Percentiles rank a stretch among this genome's conserved stretches.
Conservation (phyloP, 1,284 basidiomycete genomes). For the Melampsora abietis-canadensis region DNA sequence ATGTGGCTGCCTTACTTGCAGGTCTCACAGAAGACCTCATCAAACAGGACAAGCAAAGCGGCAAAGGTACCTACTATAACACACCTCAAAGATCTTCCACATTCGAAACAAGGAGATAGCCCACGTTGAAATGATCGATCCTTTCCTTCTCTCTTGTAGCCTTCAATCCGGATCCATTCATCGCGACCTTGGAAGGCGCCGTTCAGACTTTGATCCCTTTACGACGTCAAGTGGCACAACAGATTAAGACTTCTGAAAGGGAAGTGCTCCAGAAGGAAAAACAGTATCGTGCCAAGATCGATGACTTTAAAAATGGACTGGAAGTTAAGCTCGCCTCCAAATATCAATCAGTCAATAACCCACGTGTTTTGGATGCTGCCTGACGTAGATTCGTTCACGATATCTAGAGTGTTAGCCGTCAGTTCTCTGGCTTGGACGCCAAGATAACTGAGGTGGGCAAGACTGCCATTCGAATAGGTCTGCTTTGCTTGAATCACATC, state of each 20-base stretch:
- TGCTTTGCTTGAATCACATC: constrained; percentile 45
- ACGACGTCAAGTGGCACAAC: constrained; percentile 14
- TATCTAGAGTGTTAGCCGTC: constrained; percentile 34
- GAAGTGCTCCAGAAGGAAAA: constrained; percentile 41
- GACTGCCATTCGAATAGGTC: constrained; percentile 89
- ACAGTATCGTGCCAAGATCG: constrained; percentile 37
- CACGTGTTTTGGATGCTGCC: not conserved
- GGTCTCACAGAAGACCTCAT: constrained; percentile 40
- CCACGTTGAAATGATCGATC: constrained; percentile 4
- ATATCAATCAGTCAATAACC: not conserved
- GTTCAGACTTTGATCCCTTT: constrained; percentile 40
- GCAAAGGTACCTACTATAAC: constrained; percentile 28
- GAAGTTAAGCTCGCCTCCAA: constrained; percentile 16
- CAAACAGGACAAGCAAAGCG: constrained; percentile 39
- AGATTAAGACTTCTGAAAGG: constrained; percentile 35
- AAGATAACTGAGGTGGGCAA: constrained; percentile 87
- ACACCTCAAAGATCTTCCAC: constrained; percentile 1
- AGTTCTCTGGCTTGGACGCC: constrained; percentile 42
- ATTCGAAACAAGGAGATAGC: not conserved
- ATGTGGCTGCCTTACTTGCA: constrained; percentile 33
- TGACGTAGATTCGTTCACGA: not conserved
- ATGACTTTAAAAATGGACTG: constrained; percentile 40
- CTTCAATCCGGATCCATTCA: constrained; percentile 44
- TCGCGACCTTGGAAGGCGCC: constrained; percentile 33
- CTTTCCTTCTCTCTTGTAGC: constrained; percentile 17